Evolutionary conservation across 768 basidiomycete species (phyloP).

Genomic region (Mycena polygramma): DNA sequence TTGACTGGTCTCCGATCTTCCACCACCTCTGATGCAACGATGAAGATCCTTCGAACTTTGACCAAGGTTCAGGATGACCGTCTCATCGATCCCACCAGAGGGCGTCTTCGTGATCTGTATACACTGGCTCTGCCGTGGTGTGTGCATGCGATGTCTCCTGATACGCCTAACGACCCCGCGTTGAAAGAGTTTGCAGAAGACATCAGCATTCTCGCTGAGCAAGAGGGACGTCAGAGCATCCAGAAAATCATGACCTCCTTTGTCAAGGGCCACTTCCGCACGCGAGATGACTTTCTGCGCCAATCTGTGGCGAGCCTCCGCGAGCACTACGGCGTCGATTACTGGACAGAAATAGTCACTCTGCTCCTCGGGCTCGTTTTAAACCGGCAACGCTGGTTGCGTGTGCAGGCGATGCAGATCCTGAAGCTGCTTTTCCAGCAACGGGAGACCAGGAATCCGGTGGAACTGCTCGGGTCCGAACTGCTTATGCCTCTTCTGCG

Average conservation of each 20-base stretch:
- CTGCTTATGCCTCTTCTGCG: conserved; percentile 92
- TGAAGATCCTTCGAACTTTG: conserved; percentile 75
- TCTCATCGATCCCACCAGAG: conserved; percentile 78
- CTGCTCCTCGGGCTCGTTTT: conserved; percentile 89
- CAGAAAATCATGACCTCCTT: conserved; percentile 92
- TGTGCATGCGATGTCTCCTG: conserved; percentile 80
- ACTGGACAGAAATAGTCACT: conserved; percentile 87
- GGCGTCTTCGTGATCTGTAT: conserved; percentile 86
- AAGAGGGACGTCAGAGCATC: conserved; percentile 82
- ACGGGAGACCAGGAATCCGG: conserved; percentile 79
- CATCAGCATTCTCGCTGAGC: conserved; percentile 78
- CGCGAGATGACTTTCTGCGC: conserved; percentile 92
- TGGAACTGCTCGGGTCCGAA: conserved; percentile 85
- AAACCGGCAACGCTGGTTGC: conserved; percentile 86
- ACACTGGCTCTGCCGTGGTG: conserved; percentile 90
- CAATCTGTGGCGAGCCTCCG: conserved; percentile 89
- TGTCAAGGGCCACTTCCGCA: conserved; percentile 88
- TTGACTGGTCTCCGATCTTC: conserved; percentile 87
- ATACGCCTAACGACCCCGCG: conserved; percentile 64
- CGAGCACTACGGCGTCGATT: conserved; percentile 82
- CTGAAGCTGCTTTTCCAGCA: conserved; percentile 92
- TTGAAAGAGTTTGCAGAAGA: conserved; percentile 80
- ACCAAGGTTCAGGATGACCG: conserved; percentile 70
- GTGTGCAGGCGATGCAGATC: conserved; percentile 86
- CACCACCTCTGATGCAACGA: conserved; percentile 72